Evolutionary conservation across 176 grass and related monocot species (phyloP).

Genomic region (Triticum timopheevii): DNA sequence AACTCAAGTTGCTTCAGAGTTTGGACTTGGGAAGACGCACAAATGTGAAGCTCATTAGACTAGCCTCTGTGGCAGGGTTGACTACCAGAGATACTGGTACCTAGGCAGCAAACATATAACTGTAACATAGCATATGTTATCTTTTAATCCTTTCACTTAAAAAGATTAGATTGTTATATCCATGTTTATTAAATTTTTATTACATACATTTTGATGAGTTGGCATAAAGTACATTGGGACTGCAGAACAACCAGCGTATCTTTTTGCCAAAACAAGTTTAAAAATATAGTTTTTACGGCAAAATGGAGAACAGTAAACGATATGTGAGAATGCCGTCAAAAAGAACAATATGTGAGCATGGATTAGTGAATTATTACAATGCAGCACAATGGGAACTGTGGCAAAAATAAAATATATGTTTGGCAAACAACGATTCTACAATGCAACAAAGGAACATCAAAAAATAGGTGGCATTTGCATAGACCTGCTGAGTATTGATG

Average conservation of each 20-base stretch:
- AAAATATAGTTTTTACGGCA: neutral
- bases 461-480: neutral
- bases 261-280: neutral
- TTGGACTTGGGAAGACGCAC: neutral
- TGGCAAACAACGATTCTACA: neutral
- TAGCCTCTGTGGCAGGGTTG: neutral
- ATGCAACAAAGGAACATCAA: neutral
- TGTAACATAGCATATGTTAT: neutral
- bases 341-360: neutral
- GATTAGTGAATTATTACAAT: neutral
- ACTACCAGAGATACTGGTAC: neutral
- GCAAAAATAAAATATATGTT: neutral
- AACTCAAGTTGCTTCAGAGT: neutral
- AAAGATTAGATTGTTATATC: neutral
- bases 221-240: neutral
- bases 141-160: neutral
- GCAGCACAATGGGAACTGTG: neutral
- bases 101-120: neutral
- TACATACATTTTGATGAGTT: neutral
- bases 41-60: neutral
- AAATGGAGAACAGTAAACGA: neutral
- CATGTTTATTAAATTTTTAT: neutral
- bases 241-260: neutral
- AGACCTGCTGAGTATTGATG: constrained; percentile 84
- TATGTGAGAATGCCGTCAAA: neutral